Base-by-base conservation (phyloP, 495 filamentous ascomycete genomes). In the Aspergillus carlsbadensis region DNA sequence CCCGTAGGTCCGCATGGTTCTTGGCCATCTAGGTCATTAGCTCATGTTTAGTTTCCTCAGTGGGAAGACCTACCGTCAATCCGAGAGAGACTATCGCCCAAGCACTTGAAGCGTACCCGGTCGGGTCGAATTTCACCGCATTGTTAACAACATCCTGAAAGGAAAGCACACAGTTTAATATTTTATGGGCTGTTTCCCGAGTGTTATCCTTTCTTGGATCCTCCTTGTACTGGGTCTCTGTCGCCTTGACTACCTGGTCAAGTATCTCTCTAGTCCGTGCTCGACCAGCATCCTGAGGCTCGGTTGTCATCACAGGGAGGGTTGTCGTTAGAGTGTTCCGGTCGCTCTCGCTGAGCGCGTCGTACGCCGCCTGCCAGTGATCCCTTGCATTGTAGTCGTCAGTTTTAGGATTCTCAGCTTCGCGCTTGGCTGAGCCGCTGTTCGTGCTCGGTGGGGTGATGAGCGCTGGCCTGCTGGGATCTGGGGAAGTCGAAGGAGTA, bases 11-110 rank as follows among this genome's bases (percentile, higher is more conserved):
- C 11, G 18, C 22, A 20, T 42, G 54, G 15, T 57, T 57, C 29
- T 50, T 40, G 13, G 44, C 54, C 35, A 57, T 57, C 45, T 57
- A 56, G 18, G 34, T 24, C 20, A 22, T 47, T 56, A 56, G 52
- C 33, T 45, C 5, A 10, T 6, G 20, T 24, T 39, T 56, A 11
- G n/a, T 13, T 33, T 47, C 18, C 14, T n/a, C 6, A 29, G 24
- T 47, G 15, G 15, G n/a, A 47, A 6, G n/a, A 41, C 11, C 47
- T 51, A 51, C 47, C 31, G 31, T 51, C 13, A 51, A 37, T 39
- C 47, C 34, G 2, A 51, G 26, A 21, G 47, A 51, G 5, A 51
- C 47, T 29, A 39, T 51, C 26, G 47, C 47, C 47, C 34, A 51
- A 24, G 34, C 33, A 26, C 47, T 51, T 2, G 47, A 33, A 14